Evolutionary conservation across 306 rosid genomes (phyloP).

Genomic region (Rosa lucieae): DNA sequence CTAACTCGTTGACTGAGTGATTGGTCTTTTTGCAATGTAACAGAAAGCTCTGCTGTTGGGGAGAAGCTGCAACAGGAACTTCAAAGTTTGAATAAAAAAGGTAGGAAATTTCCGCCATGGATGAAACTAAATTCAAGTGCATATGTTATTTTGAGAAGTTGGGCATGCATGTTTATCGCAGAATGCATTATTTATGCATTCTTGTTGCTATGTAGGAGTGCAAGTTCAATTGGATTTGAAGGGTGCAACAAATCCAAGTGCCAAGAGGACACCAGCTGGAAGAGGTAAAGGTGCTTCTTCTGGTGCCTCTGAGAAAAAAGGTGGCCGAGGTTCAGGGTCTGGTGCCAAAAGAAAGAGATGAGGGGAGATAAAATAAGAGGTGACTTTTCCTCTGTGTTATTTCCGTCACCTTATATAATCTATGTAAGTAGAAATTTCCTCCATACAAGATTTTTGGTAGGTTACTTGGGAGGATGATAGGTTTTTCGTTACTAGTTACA

Average conservation of each 20-base stretch:
- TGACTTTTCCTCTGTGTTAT: not conserved
- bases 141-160: constrained; percentile 12
- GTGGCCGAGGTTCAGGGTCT: constrained; percentile 58
- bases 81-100: constrained; percentile 71
- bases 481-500: not conserved
- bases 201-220: constrained; percentile 43
- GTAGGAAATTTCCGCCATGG: constrained; percentile 39
- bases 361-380: constrained; percentile 18
- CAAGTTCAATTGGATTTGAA: constrained; percentile 80
- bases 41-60: constrained; percentile 50
- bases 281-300: constrained; percentile 71
- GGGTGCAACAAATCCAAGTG: constrained; percentile 54
- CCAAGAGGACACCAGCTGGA: constrained; percentile 63
- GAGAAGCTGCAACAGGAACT: constrained; percentile 88
- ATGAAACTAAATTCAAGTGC: not conserved
- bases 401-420: constrained; percentile 4
- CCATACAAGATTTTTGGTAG: constrained; percentile 18
- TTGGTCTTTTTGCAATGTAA: constrained; percentile 26
- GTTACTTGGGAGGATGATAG: not conserved
- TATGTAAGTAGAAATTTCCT: constrained; percentile 12
- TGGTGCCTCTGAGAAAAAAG: constrained; percentile 48
- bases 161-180: not conserved
- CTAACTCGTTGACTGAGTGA: not conserved
- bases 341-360: constrained; percentile 83
- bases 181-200: constrained; percentile 6